A percentile compares a stretch with the other conserved stretches of the same genome.
These are phyloP conservation scores for Fusarium humuli DNA, from an alignment of 2,329 filamentous ascomycete species.

Conservation along the genomic window DNA sequence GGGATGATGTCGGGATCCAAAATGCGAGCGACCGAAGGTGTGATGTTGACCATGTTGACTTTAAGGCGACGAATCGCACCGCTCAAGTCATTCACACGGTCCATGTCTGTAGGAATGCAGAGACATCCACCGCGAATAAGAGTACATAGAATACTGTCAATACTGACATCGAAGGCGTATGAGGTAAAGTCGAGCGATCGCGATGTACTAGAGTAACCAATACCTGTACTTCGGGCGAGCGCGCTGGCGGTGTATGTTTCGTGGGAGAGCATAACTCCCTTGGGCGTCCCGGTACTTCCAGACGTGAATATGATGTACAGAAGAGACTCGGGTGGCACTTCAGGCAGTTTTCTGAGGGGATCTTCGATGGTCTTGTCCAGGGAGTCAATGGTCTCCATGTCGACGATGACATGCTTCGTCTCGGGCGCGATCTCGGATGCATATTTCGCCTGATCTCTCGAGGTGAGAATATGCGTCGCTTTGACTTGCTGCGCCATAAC, in stretches of 20 bases:
- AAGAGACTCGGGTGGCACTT: conserved; percentile 57
- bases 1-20: conserved; percentile 59
- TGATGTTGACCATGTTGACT: conserved; percentile 63
- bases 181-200: conserved; percentile 61
- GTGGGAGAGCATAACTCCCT: conserved; percentile 68
- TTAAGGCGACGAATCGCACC: conserved; percentile 58
- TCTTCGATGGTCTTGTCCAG: conserved; percentile 30
- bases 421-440: conserved; percentile 36
- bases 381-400: conserved; percentile 19
- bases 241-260: conserved; percentile 59
- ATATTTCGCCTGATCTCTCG: conserved; percentile 29
- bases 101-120: conserved; percentile 66
- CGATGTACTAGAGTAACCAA: conserved; percentile 56
- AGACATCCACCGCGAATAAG: conserved; percentile 63
- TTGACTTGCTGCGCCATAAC: conserved; percentile 39
- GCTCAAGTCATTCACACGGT: conserved; percentile 63
- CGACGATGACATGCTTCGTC: conserved; percentile 35
- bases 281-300: conserved; percentile 72
- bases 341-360: conserved; percentile 45
- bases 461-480: conserved; percentile 39
- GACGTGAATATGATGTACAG: conserved; percentile 73
- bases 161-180: conserved; percentile 66
- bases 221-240: conserved; percentile 44
- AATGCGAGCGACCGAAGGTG: conserved; percentile 62
- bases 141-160: conserved; percentile 66